These are phyloP conservation scores for Saccharomyces mikatae DNA, from an alignment of 805 yeast species.

Conservation along the genomic window DNA sequence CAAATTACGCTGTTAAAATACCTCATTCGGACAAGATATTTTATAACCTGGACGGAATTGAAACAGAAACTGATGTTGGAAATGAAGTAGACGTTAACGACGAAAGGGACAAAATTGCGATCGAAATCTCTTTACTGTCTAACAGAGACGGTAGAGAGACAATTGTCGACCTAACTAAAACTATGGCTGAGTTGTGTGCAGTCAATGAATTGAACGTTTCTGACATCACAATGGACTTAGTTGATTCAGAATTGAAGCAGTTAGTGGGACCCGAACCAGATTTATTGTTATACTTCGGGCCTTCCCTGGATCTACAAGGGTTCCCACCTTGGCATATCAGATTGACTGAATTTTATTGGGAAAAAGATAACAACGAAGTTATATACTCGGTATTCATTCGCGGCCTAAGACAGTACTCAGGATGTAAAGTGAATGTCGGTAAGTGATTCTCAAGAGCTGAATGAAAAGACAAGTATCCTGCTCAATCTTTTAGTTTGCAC, in stretches of 20 bases:
- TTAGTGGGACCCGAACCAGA: conserved; percentile 92
- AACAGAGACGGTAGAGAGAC: conserved; percentile 83
- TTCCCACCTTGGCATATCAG: conserved; percentile 98
- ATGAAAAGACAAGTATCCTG: not conserved
- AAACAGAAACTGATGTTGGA: conserved; percentile 27
- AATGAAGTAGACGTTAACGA: conserved; percentile 22
- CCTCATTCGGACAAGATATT: conserved; percentile 57
- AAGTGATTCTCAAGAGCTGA: conserved; percentile 34
- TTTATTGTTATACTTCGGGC: conserved; percentile 73
- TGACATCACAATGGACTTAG: conserved; percentile 66
- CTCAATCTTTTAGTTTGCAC: not conserved
- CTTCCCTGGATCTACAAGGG: conserved; percentile 82
- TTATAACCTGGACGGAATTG: conserved; percentile 25
- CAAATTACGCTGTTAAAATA: conserved; percentile 51
- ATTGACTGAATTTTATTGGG: conserved; percentile 84
- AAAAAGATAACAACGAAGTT: conserved; percentile 74
- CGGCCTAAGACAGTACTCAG: conserved; percentile 66
- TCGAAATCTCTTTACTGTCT: conserved; percentile 61
- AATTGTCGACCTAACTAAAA: conserved; percentile 77
- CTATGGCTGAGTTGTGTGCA: conserved; percentile 69
- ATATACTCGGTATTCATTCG: conserved; percentile 76
- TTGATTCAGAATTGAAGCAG: conserved; percentile 65
- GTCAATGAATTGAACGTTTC: conserved; percentile 49
- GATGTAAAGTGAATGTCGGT: conserved; percentile 84
- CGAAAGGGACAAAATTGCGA: conserved; percentile 35